Conservation (phyloP, 2,329 filamentous ascomycete genomes). For the Pseudogymnoascus sp. region DNA sequence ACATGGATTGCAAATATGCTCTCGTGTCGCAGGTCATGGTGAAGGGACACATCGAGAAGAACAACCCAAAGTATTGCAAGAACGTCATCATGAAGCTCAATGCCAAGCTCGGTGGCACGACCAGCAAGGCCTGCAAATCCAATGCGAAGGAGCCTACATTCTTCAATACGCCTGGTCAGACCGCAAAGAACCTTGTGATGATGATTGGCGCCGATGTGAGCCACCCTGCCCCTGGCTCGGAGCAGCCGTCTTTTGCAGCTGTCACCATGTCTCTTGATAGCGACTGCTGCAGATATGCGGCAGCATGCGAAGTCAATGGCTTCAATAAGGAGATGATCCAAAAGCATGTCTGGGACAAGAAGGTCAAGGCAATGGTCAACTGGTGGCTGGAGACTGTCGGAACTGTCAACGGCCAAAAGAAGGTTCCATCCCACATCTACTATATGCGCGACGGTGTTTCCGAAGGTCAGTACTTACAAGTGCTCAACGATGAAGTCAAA, state of each 20-base stretch:
- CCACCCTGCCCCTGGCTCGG: slow-evolving; percentile 64
- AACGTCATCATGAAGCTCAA: slow-evolving; percentile 98
- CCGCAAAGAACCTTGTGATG: slow-evolving; percentile 45
- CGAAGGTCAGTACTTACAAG: slow-evolving; percentile 75
- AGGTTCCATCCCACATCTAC: slow-evolving; percentile 64
- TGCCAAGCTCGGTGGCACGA: slow-evolving; percentile 83
- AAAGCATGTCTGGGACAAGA: slow-evolving; percentile 35
- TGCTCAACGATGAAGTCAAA: slow-evolving; percentile 69
- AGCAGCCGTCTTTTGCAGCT: slow-evolving; percentile 71
- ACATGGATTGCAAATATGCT: slow-evolving; percentile 76
- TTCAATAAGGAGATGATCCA: slow-evolving; percentile 70
- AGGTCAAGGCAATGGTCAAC: slow-evolving; percentile 58
- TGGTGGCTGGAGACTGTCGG: slow-evolving; percentile 51
- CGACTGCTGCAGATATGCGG: slow-evolving; percentile 67
- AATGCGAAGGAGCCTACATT: not conserved
- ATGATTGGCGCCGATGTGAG: slow-evolving; percentile 88
- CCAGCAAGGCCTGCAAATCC: slow-evolving; percentile 36
- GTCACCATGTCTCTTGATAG: slow-evolving; percentile 76
- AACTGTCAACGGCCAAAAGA: slow-evolving; percentile 40
- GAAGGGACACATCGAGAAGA: slow-evolving; percentile 58
- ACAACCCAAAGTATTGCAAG: slow-evolving; percentile 75
- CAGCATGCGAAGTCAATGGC: slow-evolving; percentile 76
- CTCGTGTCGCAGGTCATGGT: slow-evolving; percentile 79
- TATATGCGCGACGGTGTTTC: slow-evolving; percentile 92
- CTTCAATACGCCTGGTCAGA: not conserved